Base-by-base conservation (phyloP, 305 asterid species). In the Vinca major region DNA sequence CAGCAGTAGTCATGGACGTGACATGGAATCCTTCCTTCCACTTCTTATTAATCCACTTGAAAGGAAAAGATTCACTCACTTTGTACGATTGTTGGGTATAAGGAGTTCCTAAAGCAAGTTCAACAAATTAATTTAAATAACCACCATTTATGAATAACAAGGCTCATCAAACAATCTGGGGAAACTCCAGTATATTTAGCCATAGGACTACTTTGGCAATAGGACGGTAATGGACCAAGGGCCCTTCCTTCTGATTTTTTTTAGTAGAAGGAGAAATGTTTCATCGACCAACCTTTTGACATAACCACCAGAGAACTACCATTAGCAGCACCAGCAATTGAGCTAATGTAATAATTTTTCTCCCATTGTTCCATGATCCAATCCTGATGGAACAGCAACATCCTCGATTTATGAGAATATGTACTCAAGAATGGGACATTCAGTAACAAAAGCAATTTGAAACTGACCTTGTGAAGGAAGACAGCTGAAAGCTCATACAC, bases 361-460 rank as follows among this genome's bases (percentile, higher is more conserved):
- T 93, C 97, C 99, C 99, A 93, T 71, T 93, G 96, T 82, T 93
- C 99, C 99, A 93, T 90, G 71, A 93, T 93, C 99, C 99, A 93
- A 74, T 93, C 99, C 99, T 93, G 83, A 73, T 63, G 69, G 62
- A 77, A 76, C 19, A 73, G 68, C 6, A 60, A 53, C 44, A 44
- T 40, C 48, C 40, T 40, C 45, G 57, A 43, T 17, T 57, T 67
- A 44, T 47, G 70, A 63, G 65, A 77, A 20, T 43, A 66, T 49
- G 19, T 17, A 73, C 71, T 76, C 10, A 33, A 61, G 57, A 67
- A 63, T 48, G 54, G 16, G 49, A n/a, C 8, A n/a, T 49, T 2
- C 21, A 13, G 33, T 5, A 51, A n/a, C 20, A 58, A 65, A 55
- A n/a, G 26, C 1, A 45, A 26, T 68, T 26, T 58, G 51, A 21